Conservation (phyloP, 2,329 filamentous ascomycete species). For the Fusarium incarnatum region DNA sequence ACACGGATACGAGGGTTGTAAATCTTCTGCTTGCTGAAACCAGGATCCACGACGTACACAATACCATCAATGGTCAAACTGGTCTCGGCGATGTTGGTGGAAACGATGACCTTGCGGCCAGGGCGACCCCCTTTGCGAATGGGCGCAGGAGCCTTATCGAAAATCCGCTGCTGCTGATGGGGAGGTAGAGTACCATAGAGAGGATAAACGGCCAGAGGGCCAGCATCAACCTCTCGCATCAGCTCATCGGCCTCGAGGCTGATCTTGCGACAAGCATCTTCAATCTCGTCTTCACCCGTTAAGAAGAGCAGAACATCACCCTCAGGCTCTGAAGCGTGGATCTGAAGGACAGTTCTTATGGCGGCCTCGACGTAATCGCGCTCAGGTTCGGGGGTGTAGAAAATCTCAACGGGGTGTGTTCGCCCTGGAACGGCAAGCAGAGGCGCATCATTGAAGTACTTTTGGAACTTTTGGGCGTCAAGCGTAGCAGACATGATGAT, state of each 20-base stretch:
- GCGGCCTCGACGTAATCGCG: constrained; percentile 97
- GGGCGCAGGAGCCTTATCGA: constrained; percentile 85
- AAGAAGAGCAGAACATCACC: constrained; percentile 95
- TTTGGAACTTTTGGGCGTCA: constrained; percentile 97
- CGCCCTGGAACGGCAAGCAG: constrained; percentile 93
- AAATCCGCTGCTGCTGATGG: constrained; percentile 93
- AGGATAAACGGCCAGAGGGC: constrained; percentile 89
- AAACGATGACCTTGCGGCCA: constrained; percentile 93
- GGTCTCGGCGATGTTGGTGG: constrained; percentile 98
- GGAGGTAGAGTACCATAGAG: constrained; percentile 95
- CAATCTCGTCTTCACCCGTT: constrained; percentile 98
- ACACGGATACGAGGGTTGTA: constrained; percentile 98
- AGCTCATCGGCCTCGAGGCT: constrained; percentile 91
- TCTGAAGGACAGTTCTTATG: constrained; percentile 93
- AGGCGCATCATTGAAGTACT: constrained; percentile 95
- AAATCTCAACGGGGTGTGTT: constrained; percentile 97
- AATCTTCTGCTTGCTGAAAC: constrained; percentile 99
- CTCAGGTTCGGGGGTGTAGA: constrained; percentile 96
- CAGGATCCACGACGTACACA: constrained; percentile 98
- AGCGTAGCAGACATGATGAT: constrained; percentile 99
- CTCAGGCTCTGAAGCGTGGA: constrained; percentile 91
- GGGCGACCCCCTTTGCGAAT: constrained; percentile 80
- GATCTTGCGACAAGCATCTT: constrained; percentile 95
- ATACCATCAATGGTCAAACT: constrained; percentile 98
- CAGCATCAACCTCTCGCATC: constrained; percentile 88